Evolutionary conservation across 805 yeast species (phyloP), one percentile per base, ranked within the genome.

Genomic region (Suhomyces xylopsoci): DNA sequence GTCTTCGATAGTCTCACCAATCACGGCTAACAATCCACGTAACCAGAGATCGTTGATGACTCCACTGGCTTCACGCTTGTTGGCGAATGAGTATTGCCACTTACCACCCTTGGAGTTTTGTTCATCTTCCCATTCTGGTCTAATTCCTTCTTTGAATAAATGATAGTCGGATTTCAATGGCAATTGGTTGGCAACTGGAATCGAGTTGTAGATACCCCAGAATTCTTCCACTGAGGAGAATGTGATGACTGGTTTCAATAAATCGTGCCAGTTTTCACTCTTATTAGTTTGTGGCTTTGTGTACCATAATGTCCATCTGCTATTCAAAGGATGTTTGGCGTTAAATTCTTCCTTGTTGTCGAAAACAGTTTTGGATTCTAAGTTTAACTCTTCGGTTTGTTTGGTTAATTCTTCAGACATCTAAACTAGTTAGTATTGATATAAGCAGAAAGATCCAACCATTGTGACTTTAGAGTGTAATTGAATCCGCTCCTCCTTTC

Each of bases 111-210:
- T 80, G 55, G 88, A 72, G 74, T 94, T 94, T 59, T 83, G 82
- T 51, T 76, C 79, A 72, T 94, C 98, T 80, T 94, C 99, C 99
- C 99, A 94, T 80, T 94, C 98, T 52, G 99, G 99, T 72, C 90
- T 87, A 65, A 94, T 84, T 53, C 91, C 96, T 68, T 87, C 88
- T 76, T 93, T 88, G 80, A 94, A 94, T 66, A 93, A 83, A 70
- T 94, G 96, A 76, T 93, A 93, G 74, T 94, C 98, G 10, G 97
- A 88, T 73, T 86, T 89, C 64, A 87, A 67, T 62, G 98, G 98
- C 68, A 94, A 81, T 68, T 91, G 97, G 57, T 84, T 83, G 49
- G 96, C 97, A 63, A 84, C 84, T 60, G 98, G 98, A 62, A 94
- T 86, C 43, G 96, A 88, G 73, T 94, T 92, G 79, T 84, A 88